Evolutionary conservation across 1,284 basidiomycete species (phyloP).

Genomic region (Sporisorium graminicola): DNA sequence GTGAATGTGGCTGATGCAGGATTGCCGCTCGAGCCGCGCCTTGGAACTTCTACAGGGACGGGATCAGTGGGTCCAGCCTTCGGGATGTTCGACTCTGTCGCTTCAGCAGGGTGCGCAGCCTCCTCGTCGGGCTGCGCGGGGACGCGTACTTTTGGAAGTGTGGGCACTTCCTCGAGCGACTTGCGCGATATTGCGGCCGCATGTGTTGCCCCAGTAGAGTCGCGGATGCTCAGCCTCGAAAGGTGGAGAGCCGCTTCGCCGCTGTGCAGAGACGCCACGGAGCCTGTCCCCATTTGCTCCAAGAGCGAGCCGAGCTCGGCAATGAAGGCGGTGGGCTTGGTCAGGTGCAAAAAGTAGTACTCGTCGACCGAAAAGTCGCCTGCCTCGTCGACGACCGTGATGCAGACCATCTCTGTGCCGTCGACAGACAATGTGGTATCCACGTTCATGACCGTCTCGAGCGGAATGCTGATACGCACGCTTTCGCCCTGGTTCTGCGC

Average conservation of each 20-base stretch:
- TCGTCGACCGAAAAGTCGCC: slow-evolving; percentile 61
- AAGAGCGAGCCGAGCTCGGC: slow-evolving; percentile 19
- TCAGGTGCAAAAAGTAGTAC: slow-evolving; percentile 60
- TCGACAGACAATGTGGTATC: slow-evolving; percentile 76
- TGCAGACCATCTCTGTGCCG: slow-evolving; percentile 54
- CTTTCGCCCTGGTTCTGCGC: slow-evolving; percentile 94
- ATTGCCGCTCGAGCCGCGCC: background rate
- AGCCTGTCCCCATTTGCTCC: slow-evolving; percentile 16
- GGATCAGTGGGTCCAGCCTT: too few relatives aligned
- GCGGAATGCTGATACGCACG: slow-evolving; percentile 90
- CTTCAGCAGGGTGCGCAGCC: background rate
- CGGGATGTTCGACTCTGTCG: background rate
- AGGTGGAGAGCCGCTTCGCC: slow-evolving; percentile 25
- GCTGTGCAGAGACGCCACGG: slow-evolving; percentile 17
- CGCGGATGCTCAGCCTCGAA: slow-evolving; percentile 40
- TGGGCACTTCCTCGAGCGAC: slow-evolving; percentile 42
- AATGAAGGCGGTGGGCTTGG: slow-evolving; percentile 40
- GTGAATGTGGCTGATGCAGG: background rate
- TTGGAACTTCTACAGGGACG: background rate
- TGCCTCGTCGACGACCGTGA: slow-evolving; percentile 56
- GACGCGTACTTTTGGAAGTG: slow-evolving; percentile 18
- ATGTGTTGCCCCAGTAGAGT: slow-evolving; percentile 36
- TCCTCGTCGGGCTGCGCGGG: background rate
- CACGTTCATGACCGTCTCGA: slow-evolving; percentile 87
- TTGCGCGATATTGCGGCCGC: slow-evolving; percentile 8